Base-by-base conservation (phyloP, 805 yeast species). In the Sugiyamaella lignohabitans region DNA sequence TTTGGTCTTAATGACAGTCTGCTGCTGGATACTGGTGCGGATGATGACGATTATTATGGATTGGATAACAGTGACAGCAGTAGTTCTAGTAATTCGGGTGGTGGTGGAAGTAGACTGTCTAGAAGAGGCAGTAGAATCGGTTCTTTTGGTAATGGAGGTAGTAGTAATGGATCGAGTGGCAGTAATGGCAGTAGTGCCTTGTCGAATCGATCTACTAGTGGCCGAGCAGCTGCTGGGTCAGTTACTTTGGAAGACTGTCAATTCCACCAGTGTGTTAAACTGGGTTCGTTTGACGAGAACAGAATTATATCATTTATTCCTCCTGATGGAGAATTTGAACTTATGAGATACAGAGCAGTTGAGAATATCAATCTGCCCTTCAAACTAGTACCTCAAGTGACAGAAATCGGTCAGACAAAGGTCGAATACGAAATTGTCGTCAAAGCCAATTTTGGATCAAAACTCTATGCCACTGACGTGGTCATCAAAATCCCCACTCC, bases 271-370 rank as follows among this genome's bases (percentile, higher is more conserved):
- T 85, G 95, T 63, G 96, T 87, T 21, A 79, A 82, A 51, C 69
- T 87, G 47, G 76, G 77, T 48, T 75, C 77, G 54, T 86, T 82
- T 62, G 87, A 84, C 51, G 60, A 71, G 18, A 80, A 82, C 21
- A 69, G 84, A 36, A 67, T 76, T 20, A 82, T 88, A 48, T 77
- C 74, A 40, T 87, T 88, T 53, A 70, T 80, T 10, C 96, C 96
- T 2, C 96, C 96, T 1, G 95, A 87, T 65, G 95, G 95, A 0
- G 78, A 79, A 43, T 85, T 87, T 60, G 91, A 87, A 62, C 73
- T 88, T 50, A 81, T 88, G 89, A 72, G 78, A 30, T 88, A 87
- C 64, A 70, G 82, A 47, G 73, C 76, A 1, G 64, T 70, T 1
- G 78, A 78, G 38, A 78, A 79, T 53, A 67, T 84, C 49, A 77